Conservation (phyloP, 257 asterid species). For the Rubia yunnanensis region DNA sequence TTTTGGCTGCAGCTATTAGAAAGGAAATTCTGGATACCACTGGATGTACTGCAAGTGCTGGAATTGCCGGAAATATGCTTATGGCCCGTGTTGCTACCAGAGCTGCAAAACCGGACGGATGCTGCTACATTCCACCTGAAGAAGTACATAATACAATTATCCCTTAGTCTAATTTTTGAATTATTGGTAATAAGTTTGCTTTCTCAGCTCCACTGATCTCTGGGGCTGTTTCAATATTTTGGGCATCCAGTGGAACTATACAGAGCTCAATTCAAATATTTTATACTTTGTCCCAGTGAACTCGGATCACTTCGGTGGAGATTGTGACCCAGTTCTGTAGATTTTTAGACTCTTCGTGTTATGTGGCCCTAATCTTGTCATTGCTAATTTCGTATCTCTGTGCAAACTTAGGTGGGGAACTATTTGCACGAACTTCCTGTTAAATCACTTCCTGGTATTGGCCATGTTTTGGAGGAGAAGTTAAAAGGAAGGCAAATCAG, state of each 20-base stretch:
- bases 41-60: constrained; percentile 95
- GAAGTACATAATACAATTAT: constrained; percentile 29
- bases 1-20: constrained; percentile 63
- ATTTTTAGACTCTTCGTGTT: background rate
- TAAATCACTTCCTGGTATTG: constrained; percentile 94
- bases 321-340: background rate
- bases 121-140: constrained; percentile 66
- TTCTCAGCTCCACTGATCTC: background rate
- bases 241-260: background rate
- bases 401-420: constrained; percentile 56
- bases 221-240: background rate
- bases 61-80: constrained; percentile 91
- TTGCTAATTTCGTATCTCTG: constrained; percentile 7
- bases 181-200: background rate
- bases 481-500: constrained; percentile 50
- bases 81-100: constrained; percentile 94
- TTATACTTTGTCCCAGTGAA: background rate
- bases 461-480: constrained; percentile 71
- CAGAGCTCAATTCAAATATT: background rate
- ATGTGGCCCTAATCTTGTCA: background rate
- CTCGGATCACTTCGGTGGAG: background rate
- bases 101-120: constrained; percentile 91
- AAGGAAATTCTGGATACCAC: constrained; percentile 58
- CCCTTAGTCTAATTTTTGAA: background rate
- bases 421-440: constrained; percentile 72